phyloP scores from a whole-genome alignment of 2,329 filamentous ascomycete genomes.

The Capronia epimyces region DNA sequence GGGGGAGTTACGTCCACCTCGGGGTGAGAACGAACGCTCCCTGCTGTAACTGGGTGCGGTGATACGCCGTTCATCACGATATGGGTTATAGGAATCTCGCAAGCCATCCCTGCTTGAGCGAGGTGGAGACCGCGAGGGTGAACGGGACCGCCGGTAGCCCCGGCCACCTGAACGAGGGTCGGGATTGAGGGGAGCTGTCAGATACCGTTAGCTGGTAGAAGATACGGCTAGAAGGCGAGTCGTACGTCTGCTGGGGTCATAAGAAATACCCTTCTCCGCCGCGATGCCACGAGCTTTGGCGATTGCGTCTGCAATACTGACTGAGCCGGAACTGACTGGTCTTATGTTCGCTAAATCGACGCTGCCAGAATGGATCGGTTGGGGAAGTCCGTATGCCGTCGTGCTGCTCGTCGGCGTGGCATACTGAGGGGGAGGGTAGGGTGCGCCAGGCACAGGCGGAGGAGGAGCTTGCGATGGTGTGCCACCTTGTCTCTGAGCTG shows the following conservation, averaged over 20 bases:
- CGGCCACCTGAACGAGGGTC: slow-evolving; percentile 38
- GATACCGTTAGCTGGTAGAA: background rate
- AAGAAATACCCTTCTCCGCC: slow-evolving; percentile 65
- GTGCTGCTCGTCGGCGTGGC: slow-evolving; percentile 39
- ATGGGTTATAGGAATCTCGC: slow-evolving; percentile 73
- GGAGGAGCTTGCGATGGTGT: slow-evolving; percentile 42
- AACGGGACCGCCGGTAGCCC: slow-evolving; percentile 56
- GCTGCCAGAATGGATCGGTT: slow-evolving; percentile 56
- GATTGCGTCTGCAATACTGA: slow-evolving; percentile 78
- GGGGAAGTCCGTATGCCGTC: slow-evolving; percentile 41
- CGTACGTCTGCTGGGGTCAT: slow-evolving; percentile 39
- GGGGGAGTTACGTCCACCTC: slow-evolving; percentile 47
- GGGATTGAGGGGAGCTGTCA: slow-evolving; percentile 19
- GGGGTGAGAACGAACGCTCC: slow-evolving; percentile 68
- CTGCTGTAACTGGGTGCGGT: slow-evolving; percentile 55
- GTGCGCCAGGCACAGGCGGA: slow-evolving; percentile 35
- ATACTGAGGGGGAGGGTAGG: slow-evolving; percentile 42
- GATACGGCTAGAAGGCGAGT: background rate
- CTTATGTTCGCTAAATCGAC: slow-evolving; percentile 75
- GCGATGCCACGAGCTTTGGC: slow-evolving; percentile 79
- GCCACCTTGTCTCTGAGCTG: slow-evolving; percentile 46
- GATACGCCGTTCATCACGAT: slow-evolving; percentile 72
- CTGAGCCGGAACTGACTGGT: slow-evolving; percentile 71
- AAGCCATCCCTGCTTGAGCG: slow-evolving; percentile 61
- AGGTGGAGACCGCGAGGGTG: slow-evolving; percentile 68